Evolutionary conservation across 345 rosid species (phyloP).

Genomic region (Angophora floribunda): DNA sequence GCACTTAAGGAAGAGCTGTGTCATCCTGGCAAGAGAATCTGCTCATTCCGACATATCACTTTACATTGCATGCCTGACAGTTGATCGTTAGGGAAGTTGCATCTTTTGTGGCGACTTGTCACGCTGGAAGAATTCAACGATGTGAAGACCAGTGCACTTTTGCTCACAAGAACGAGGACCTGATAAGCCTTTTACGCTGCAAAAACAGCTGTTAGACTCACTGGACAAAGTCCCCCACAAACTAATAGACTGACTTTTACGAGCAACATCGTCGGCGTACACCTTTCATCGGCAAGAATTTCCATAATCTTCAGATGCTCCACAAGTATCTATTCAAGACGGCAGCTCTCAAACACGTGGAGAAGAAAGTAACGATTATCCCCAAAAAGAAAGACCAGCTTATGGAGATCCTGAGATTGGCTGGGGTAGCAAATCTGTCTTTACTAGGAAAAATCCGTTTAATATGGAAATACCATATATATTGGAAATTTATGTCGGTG

Average conservation of each 20-base stretch:
- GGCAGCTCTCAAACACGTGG: neutral
- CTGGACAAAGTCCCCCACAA: neutral
- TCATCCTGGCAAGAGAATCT: neutral
- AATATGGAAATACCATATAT: too few species aligned
- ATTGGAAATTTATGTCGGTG: neutral
- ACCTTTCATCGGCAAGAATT: neutral
- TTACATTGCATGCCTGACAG: neutral
- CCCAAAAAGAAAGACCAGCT: neutral
- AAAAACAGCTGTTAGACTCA: neutral
- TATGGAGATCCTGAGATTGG: neutral
- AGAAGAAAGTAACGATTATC: neutral
- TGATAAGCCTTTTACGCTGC: neutral
- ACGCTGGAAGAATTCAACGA: neutral
- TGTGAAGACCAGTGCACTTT: neutral
- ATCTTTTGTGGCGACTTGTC: neutral
- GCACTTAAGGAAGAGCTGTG: neutral
- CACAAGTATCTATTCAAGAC: neutral
- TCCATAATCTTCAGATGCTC: neutral
- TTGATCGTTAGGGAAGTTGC: neutral
- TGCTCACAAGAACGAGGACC: neutral
- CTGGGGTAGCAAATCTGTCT: neutral
- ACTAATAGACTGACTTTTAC: neutral
- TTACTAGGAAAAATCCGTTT: neutral
- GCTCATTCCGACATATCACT: neutral
- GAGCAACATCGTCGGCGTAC: neutral